Evolutionary conservation across 331 rosid genomes (phyloP).

Genomic region (Prunus yedoensis): DNA sequence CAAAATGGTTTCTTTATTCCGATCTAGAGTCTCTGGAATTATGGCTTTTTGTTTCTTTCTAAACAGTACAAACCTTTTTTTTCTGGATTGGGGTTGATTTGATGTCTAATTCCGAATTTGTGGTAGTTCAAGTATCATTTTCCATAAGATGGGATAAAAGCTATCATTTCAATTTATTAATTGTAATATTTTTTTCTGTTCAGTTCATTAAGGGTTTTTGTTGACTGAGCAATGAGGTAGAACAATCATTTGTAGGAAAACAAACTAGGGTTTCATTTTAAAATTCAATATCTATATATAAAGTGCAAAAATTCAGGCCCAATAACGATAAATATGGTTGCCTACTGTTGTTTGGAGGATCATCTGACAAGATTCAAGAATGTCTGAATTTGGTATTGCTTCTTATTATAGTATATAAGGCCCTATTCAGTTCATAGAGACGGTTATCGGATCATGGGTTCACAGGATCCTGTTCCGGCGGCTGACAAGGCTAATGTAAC

Average conservation of each 20-base stretch:
- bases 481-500: neutral
- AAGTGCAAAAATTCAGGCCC: neutral
- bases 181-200: neutral
- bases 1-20: no score
- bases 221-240: neutral
- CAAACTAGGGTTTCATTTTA: neutral
- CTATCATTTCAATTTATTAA: neutral
- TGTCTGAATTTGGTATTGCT: slow-evolving; percentile 9
- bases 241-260: neutral
- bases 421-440: slow-evolving; percentile 21
- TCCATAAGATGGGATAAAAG: neutral
- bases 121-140: neutral
- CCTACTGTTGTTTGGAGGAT: neutral
- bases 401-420: slow-evolving; percentile 23
- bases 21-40: no score
- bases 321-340: neutral
- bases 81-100: neutral
- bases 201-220: neutral
- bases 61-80: neutral
- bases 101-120: slow-evolving; percentile 8
- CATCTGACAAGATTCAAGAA: slow-evolving; percentile 3
- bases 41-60: neutral
- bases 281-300: neutral
- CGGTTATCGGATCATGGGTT: slow-evolving; percentile 37
- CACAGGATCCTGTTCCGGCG: slow-evolving; percentile 44